These are phyloP conservation scores for Peniophora sp. DNA, from an alignment of 1,284 basidiomycete genomes.

Conservation along the genomic window DNA sequence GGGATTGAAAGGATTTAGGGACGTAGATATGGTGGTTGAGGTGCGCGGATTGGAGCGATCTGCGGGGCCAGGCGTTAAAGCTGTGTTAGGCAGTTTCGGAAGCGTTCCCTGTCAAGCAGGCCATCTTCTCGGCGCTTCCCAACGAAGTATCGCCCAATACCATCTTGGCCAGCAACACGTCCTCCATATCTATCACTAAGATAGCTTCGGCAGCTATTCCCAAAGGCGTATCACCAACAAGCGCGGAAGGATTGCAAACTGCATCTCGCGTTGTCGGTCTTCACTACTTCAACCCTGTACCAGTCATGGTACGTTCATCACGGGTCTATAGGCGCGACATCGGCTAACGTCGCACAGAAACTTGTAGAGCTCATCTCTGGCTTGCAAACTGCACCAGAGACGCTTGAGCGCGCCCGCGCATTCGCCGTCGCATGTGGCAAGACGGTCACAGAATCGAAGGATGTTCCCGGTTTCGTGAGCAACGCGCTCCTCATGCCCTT, in stretches of 20 bases:
- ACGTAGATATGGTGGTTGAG: constrained; percentile 89
- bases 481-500: constrained; percentile 89
- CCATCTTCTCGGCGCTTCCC: constrained; percentile 71
- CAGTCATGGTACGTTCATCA: constrained; percentile 74
- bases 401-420: constrained; percentile 67
- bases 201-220: constrained; percentile 77
- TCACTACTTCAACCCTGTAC: constrained; percentile 96
- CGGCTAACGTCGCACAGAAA: constrained; percentile 44
- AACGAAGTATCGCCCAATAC: constrained; percentile 62
- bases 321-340: not conserved
- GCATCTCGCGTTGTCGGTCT: constrained; percentile 73
- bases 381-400: constrained; percentile 79
- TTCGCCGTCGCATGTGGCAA: constrained; percentile 91
- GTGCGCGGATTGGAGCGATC: constrained; percentile 28
- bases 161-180: constrained; percentile 91
- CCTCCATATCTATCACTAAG: constrained; percentile 91
- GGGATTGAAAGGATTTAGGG: constrained; percentile 41
- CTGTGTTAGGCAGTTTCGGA: constrained; percentile 78
- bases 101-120: constrained; percentile 72
- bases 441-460: constrained; percentile 83
- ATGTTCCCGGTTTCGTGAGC: constrained; percentile 88
- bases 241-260: constrained; percentile 51
- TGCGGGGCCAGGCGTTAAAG: not conserved
- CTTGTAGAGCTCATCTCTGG: constrained; percentile 90
- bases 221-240: constrained; percentile 45